Base-by-base conservation (phyloP, 1,284 basidiomycete genomes). In the Apiotrichum mycotoxinovorans region DNA sequence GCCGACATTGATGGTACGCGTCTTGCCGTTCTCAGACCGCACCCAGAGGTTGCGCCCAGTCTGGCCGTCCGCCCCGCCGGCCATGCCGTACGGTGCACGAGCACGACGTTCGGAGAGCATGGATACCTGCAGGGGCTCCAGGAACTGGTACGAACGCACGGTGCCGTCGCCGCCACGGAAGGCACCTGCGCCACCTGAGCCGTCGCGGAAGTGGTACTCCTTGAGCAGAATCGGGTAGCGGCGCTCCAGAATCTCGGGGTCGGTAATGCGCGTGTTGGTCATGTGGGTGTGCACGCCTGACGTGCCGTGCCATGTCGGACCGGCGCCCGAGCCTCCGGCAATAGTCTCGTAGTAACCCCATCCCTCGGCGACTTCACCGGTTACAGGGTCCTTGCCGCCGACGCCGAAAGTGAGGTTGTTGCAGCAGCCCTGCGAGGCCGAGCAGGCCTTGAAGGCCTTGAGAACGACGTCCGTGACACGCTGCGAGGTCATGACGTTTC, bases 401-500 rank as follows among this genome's bases (percentile, higher is more conserved):
- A 41, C 45, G n/a, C 51, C 55, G 38, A 59, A 55, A 33, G 53
- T 46, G 12, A 48, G 23, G 17, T 96, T 95, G 73, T 88, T 90
- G 61, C 60, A 64, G 60, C 64, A 68, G 11, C 95, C 95, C 73
- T 98, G 93, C 69, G 87, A 91, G 0, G 94, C 94, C 12, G 94
- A 91, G 52, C 87, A 89, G 0, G 92, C 94, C 57, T 88, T 82
- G 80, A 98, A 98, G 0, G 94, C 93, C 67, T 87, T 88, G 48
- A 98, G 80, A 4, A 98, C 91, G 0, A 96, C 91, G 70, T 98
- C 95, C 0, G 95, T 93, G 57, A 98, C 89, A 15, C 94, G 83
- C 73, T 97, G 94, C 15, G 86, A 88, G 1, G 93, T 94, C 83
- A 62, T 67, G 56, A 56, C 54, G 56, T 64, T 64, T 87, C 87